These are phyloP conservation scores for Saussurea involucrata DNA, from an alignment of 129 eudicot genomes.

Conservation along the genomic window DNA sequence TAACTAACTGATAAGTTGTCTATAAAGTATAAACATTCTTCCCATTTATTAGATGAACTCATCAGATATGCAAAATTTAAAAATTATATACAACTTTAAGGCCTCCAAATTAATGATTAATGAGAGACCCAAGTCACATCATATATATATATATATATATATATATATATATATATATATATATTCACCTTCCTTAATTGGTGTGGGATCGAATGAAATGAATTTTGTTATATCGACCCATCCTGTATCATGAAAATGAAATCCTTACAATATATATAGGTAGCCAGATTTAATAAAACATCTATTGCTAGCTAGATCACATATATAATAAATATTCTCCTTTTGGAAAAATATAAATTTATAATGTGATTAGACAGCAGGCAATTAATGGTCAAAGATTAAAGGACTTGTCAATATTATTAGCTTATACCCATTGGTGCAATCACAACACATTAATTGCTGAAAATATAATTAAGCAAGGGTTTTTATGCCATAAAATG, in stretches of 20 bases:
- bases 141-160: too few species aligned
- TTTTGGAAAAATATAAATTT: neutral
- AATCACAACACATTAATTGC: neutral
- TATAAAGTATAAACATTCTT: too few species aligned
- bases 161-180: too few species aligned
- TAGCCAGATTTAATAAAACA: constrained; percentile 7
- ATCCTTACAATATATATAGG: constrained; percentile 8
- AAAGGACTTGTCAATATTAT: neutral
- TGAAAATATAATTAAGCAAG: neutral
- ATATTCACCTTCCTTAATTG: neutral
- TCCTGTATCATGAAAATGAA: constrained; percentile 22
- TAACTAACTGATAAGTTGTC: neutral
- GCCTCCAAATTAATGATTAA: neutral
- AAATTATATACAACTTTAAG: neutral
- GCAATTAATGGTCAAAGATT: constrained; percentile 5
- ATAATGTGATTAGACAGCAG: constrained; percentile 21
- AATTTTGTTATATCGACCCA: constrained; percentile 19
- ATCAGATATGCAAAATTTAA: neutral
- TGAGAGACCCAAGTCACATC: neutral
- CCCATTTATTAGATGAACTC: neutral
- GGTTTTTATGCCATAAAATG: neutral
- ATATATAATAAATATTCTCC: constrained; percentile 1
- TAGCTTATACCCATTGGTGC: neutral
- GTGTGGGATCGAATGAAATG: constrained; percentile 17
- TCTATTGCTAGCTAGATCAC: constrained; percentile 10